These are phyloP conservation scores for Metschnikowia aberdeeniae DNA, from an alignment of 805 yeast species.

Conservation along the genomic window DNA sequence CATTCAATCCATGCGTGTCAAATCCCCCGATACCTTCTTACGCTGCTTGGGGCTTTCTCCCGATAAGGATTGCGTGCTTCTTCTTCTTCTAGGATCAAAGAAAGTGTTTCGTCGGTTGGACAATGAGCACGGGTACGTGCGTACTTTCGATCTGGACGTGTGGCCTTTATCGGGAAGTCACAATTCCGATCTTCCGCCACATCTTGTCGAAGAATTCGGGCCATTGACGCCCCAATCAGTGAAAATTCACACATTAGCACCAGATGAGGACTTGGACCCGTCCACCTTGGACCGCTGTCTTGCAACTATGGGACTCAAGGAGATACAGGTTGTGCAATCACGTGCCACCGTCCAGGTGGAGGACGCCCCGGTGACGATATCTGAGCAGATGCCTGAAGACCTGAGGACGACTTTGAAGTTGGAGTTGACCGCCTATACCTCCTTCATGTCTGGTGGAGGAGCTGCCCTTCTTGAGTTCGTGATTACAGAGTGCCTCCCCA, in stretches of 20 bases:
- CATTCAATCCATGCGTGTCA: slow-evolving; percentile 41
- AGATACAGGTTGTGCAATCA: not conserved
- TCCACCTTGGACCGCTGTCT: slow-evolving; percentile 22
- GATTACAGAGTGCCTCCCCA: slow-evolving; percentile 15
- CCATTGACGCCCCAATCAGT: slow-evolving; percentile 16
- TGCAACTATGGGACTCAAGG: slow-evolving; percentile 24
- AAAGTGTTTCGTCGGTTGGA: slow-evolving; percentile 22
- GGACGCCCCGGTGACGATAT: too few species aligned
- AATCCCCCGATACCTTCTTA: slow-evolving; percentile 17
- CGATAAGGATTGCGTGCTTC: slow-evolving; percentile 16
- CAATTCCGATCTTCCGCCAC: slow-evolving; percentile 26
- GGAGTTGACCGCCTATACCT: slow-evolving; percentile 51
- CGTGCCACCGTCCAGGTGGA: too few species aligned
- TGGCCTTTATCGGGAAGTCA: slow-evolving; percentile 19
- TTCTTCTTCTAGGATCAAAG: slow-evolving; percentile 27
- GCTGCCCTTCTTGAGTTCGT: slow-evolving; percentile 24
- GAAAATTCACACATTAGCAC: slow-evolving; percentile 15
- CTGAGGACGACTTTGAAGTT: slow-evolving; percentile 1
- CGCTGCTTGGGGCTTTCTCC: slow-evolving; percentile 25
- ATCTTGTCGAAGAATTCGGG: slow-evolving; percentile 19
- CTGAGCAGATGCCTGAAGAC: slow-evolving; percentile 1
- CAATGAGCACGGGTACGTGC: slow-evolving; percentile 16
- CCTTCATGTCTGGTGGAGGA: slow-evolving; percentile 43
- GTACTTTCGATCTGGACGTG: slow-evolving; percentile 23
- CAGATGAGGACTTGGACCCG: slow-evolving; percentile 16